Evolutionary conservation across 352 stramenopile genomes (phyloP), one percentile per base, ranked within the genome.

Genomic region (Phytophthora tentaculata): DNA sequence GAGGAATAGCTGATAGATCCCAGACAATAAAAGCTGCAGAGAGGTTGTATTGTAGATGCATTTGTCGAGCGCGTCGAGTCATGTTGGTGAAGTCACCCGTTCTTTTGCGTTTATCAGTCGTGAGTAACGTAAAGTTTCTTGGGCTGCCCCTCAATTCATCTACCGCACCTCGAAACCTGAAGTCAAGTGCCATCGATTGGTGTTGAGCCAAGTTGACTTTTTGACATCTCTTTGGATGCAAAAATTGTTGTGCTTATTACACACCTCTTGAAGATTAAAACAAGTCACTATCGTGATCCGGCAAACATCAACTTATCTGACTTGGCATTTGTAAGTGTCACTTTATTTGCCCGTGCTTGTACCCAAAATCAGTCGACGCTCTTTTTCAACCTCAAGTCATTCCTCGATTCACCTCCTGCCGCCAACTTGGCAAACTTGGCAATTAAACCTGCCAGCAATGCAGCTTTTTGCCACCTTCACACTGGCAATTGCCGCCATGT

Each of bases 391-490:
- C 59, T 54, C 50, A 43, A 55, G 19, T 37, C 65, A 77, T 62
- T 78, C 56, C 32, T 58, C 61, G 28, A 78, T 72, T 78, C 51
- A 29, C 61, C 22, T 62, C 29, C 52, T 37, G 6, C 35, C 69
- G 17, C 24, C 47, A 54, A 60, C 28, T 32, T n/a, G n/a, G n/a
- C n/a, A n/a, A n/a, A n/a, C n/a, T n/a, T n/a, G n/a, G n/a, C n/a
- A n/a, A n/a, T n/a, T n/a, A n/a, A n/a, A 32, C 28, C 28, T 8
- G 9, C 28, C 28, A 32, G 28, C 12, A 12, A 76, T 81, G 65
- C 49, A 58, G 23, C 66, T 41, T 14, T 20, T 67, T 20, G 53
- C 58, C 22, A 54, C 51, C 20, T 54, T 78, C 14, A 26, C 54
- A 14, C 37, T 71, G 47, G 48, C 53, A 53, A 64, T 66, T 13